Evolutionary conservation across 2,329 filamentous ascomycete genomes (phyloP), one percentile per base, ranked within the genome.

Genomic region (Drechslerella stenobrocha): DNA sequence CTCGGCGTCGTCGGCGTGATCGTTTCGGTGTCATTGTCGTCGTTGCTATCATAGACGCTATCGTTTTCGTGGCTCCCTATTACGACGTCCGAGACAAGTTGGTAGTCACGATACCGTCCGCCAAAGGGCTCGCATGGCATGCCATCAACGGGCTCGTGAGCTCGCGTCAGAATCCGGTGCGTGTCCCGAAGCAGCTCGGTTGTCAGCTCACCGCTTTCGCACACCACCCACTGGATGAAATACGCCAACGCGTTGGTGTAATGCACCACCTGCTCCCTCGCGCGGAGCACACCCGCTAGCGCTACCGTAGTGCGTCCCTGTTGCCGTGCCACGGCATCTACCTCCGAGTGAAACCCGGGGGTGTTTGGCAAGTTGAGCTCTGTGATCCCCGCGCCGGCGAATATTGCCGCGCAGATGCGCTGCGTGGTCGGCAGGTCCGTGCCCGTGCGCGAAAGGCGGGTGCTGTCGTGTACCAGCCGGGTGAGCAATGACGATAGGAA

Each of bases 21-120:
- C 7, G 6, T 37, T n/a, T 37, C 34, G 34, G 34, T n/a, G 15
- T 37, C 34, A n/a, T 11, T 15, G 15, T 37, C 34, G 3, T 11
- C 34, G 15, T 11, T n/a, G 5, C 13, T 3, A n/a, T 6, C 15
- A 15, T 37, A 24, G 15, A 18, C 28, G 13, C 11, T 7, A 20
- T 42, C 5, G 18, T 6, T 42, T 42, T 20, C 6, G 11, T 8
- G 22, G 20, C 8, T 2, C 13, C 6, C 20, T 46, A 15, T 20
- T 37, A 13, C 13, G 30, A 6, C 30, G 13, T 15, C 15, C 37
- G 30, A n/a, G n/a, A 57, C 23, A 5, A 47, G n/a, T n/a, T 37
- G 52, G 37, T 58, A 58, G 24, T 67, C 63, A 37, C 63, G 45
- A 23, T 67, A 67, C 48, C 63, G 55, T 0, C 63, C 63, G 20